Base-by-base conservation (phyloP, 495 filamentous ascomycete genomes). In the Penicillium canescens region DNA sequence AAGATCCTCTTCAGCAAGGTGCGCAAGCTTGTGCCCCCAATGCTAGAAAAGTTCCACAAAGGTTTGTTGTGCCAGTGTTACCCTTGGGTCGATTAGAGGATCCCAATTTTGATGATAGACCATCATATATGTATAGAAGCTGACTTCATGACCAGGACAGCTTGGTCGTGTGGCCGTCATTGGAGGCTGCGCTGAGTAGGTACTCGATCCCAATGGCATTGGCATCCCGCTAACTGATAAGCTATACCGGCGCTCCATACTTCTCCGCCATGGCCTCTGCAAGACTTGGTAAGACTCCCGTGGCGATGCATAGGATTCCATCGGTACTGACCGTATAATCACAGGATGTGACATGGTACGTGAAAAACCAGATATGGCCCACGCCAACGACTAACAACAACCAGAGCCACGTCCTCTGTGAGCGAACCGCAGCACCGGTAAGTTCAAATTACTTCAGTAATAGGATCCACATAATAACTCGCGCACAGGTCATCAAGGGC, bases 191-290 rank as follows among this genome's bases (percentile, higher is more conserved):
- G 87, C 88, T 69, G 95, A 98, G 81, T 85, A 69, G 26, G 77
- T 68, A 43, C 33, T 13, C 20, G n/a, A 12, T 43, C 42, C 37
- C 9, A 16, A 21, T 16, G 0, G 41, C 14, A 34, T 28, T n/a
- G n/a, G 5, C 11, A 40, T 52, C 26, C 16, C 45, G 20, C 62
- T 71, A 51, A 70, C 21, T 40, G 24, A n/a, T 58, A 46, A 85
- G 82, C 73, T 98, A 98, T 66, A 96, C 94, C 9, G 94, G 94
- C 34, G 94, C 94, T 42, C 94, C 94, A 35, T 98, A 96, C 74
- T 98, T 98, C 71, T 96, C 93, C 24, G 92, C 94, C 41, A 96
- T 96, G 83, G 94, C 94, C 35, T 95, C 90, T 44, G 95, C 95
- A 43, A 80, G 87, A 65, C 72, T 98, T 66, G 82, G 84, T 74